phyloP scores from a whole-genome alignment of 179 eudicot species.

The Nepenthes alata region DNA sequence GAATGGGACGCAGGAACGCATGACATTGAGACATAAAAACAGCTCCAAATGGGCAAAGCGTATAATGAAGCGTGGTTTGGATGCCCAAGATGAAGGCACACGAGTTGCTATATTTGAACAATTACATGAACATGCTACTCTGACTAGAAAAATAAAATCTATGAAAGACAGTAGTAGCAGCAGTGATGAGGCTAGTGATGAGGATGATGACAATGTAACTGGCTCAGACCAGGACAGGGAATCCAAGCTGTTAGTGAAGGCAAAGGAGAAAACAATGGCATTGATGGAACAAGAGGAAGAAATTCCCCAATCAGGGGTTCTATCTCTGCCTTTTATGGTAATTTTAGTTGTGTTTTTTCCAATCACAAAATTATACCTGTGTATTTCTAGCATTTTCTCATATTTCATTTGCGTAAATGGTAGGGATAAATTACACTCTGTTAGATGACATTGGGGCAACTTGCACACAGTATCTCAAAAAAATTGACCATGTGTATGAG shows the following conservation, averaged over 20 bases:
- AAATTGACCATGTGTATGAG: too few relatives aligned
- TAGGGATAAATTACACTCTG: too few relatives aligned
- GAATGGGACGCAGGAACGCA: constrained; percentile 49
- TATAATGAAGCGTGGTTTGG: constrained; percentile 52
- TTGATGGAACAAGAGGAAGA: constrained; percentile 63
- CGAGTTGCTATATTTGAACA: constrained; percentile 86
- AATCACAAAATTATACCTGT: too few relatives aligned
- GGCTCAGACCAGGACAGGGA: constrained; percentile 46
- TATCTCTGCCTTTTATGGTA: constrained; percentile 94
- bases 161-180: constrained; percentile 54
- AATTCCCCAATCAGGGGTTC: constrained; percentile 66
- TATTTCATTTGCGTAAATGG: background rate
- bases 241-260: constrained; percentile 51
- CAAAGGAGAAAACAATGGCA: constrained; percentile 61
- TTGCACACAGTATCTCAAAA: too few relatives aligned
- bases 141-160: constrained; percentile 81
- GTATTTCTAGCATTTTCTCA: background rate
- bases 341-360: constrained; percentile 1
- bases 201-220: constrained; percentile 44
- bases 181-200: constrained; percentile 47
- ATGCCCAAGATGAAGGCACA: constrained; percentile 84
- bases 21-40: constrained; percentile 80
- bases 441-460: too few relatives aligned
- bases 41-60: constrained; percentile 80
- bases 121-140: constrained; percentile 55